Conservation (phyloP, 1,284 basidiomycete species). For the Ceratobasidium sp. region DNA sequence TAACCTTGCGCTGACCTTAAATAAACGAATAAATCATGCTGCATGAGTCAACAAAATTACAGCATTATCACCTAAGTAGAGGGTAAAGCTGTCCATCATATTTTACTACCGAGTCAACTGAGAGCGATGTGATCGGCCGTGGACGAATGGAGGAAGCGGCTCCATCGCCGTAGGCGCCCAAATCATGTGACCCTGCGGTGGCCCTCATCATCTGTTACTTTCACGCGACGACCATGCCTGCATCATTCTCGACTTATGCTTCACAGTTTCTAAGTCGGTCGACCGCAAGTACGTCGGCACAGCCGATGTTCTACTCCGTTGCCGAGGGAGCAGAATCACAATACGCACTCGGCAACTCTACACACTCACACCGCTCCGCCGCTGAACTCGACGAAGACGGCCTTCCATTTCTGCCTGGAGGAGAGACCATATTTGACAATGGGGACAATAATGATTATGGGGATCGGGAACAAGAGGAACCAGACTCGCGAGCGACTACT, state of each 20-base stretch:
- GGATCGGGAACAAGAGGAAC: conserved; percentile 66
- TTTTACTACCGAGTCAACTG: too few relatives aligned
- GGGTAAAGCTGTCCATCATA: too few relatives aligned
- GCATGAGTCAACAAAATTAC: too few relatives aligned
- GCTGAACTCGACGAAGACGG: conserved; percentile 50
- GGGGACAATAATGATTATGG: conserved; percentile 66
- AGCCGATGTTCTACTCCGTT: conserved; percentile 51
- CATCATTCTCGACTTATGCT: conserved; percentile 50
- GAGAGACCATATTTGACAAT: conserved; percentile 54
- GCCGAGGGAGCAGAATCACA: conserved; percentile 48
- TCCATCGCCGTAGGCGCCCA: neutral
- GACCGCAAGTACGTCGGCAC: conserved; percentile 36
- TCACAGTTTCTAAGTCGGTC: conserved; percentile 50
- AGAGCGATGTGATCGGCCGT: neutral
- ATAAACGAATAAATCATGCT: too few relatives aligned
- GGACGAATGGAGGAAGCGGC: neutral
- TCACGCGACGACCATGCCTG: conserved; percentile 45
- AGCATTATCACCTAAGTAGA: too few relatives aligned
- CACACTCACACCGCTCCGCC: conserved; percentile 31
- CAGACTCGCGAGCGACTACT: conserved; percentile 30
- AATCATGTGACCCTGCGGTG: conserved; percentile 26
- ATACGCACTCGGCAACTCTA: conserved; percentile 41
- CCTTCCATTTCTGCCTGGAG: conserved; percentile 47
- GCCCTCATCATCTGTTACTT: conserved; percentile 4
- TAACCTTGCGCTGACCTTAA: too few relatives aligned